phyloP scores from a whole-genome alignment of 148 eudicot genomes.

The Vaccinium corymbosum region DNA sequence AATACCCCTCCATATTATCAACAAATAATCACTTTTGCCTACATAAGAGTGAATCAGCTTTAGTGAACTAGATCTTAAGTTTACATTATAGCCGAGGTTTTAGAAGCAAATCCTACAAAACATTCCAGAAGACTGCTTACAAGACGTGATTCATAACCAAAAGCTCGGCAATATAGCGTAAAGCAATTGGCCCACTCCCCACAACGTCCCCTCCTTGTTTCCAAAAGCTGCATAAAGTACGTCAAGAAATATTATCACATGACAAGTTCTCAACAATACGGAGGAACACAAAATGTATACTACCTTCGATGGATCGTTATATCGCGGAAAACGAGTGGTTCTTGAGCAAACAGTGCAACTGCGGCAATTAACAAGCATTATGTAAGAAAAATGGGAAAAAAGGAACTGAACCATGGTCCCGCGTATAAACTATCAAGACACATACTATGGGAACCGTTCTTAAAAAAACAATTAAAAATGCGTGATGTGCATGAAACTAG shows the following conservation, averaged over 20 bases:
- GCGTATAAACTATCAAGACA: background rate
- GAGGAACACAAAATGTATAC: background rate
- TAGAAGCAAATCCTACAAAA: background rate
- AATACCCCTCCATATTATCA: background rate
- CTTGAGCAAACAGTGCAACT: slow-evolving; percentile 73
- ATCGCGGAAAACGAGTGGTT: slow-evolving; percentile 92
- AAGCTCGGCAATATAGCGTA: slow-evolving; percentile 86
- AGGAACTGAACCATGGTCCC: background rate
- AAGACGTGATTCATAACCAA: slow-evolving; percentile 89
- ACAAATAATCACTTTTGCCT: background rate
- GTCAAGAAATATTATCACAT: slow-evolving; percentile 7
- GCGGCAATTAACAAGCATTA: slow-evolving; percentile 23
- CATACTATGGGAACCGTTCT: background rate
- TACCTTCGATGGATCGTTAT: slow-evolving; percentile 89
- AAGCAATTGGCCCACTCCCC: slow-evolving; percentile 99
- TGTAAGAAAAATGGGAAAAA: slow-evolving; percentile 15
- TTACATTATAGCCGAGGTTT: background rate
- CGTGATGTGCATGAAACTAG: background rate
- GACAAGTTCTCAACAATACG: slow-evolving; percentile 15
- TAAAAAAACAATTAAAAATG: background rate
- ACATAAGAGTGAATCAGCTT: background rate
- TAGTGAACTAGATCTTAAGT: background rate
- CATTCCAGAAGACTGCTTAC: slow-evolving; percentile 40
- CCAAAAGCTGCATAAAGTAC: slow-evolving; percentile 66
- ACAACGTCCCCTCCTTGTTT: slow-evolving; percentile 95